These are phyloP conservation scores for Amphicarpaea edgeworthii DNA, from an alignment of 306 rosid species.

Conservation along the genomic window DNA sequence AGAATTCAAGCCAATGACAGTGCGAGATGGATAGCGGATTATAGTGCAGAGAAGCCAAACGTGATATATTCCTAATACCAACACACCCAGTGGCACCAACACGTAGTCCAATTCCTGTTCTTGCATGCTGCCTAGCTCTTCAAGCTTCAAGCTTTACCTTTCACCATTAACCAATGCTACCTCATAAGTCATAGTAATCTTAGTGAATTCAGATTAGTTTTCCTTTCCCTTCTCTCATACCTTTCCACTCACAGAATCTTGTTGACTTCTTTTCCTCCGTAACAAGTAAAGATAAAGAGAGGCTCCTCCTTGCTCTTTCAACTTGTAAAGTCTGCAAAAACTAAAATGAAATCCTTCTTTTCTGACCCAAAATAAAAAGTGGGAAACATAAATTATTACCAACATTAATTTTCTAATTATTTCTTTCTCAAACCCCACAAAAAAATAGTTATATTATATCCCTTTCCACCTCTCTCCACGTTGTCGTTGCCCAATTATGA, in stretches of 20 bases:
- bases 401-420: background rate
- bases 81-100: conserved; percentile 78
- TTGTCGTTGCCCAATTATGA: conserved; percentile 20
- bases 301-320: background rate
- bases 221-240: background rate
- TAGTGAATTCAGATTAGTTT: conserved; percentile 8
- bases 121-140: conserved; percentile 54
- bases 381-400: background rate
- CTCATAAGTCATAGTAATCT: conserved; percentile 8
- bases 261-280: background rate
- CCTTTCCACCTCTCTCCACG: conserved; percentile 20
- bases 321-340: conserved; percentile 5
- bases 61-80: conserved; percentile 65
- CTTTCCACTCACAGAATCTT: conserved; percentile 16
- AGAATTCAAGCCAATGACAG: conserved; percentile 86
- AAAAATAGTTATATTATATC: background rate
- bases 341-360: conserved; percentile 22
- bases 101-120: conserved; percentile 62
- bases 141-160: conserved; percentile 29
- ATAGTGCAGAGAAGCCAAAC: conserved; percentile 71
- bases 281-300: conserved; percentile 14
- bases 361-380: background rate
- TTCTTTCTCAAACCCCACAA: conserved; percentile 4
- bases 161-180: conserved; percentile 18
- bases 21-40: conserved; percentile 59